Percentiles rank a stretch among this genome's conserved stretches.
phyloP scores from a whole-genome alignment of 768 basidiomycete species.

The Phylloporus sp. region DNA sequence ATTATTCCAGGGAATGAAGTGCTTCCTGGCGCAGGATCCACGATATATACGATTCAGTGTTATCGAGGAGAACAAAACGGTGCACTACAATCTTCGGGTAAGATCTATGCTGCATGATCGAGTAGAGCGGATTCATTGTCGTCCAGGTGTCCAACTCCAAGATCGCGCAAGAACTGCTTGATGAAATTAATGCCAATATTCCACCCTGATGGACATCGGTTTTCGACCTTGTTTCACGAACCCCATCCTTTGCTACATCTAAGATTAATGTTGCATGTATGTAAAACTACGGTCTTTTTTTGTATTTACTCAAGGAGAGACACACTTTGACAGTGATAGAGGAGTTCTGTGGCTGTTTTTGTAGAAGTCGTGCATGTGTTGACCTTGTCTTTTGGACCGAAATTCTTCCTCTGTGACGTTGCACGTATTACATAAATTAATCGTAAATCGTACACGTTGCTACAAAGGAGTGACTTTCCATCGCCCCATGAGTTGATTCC shows the following conservation, averaged over 20 bases:
- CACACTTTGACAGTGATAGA: slow-evolving; percentile 22
- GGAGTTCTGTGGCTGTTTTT: slow-evolving; percentile 8
- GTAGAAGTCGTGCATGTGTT: slow-evolving; percentile 10
- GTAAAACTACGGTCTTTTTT: slow-evolving; percentile 29
- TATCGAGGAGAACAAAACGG: slow-evolving; percentile 55
- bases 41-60: slow-evolving; percentile 75
- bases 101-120: slow-evolving; percentile 18
- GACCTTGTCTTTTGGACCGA: slow-evolving; percentile 12
- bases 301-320: slow-evolving; percentile 27
- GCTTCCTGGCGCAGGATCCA: slow-evolving; percentile 68
- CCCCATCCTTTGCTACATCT: slow-evolving; percentile 26
- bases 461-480: slow-evolving; percentile 49
- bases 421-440: slow-evolving; percentile 26
- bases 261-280: slow-evolving; percentile 33
- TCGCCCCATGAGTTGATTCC: slow-evolving; percentile 73
- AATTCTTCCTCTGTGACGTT: slow-evolving; percentile 1
- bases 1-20: slow-evolving; percentile 76
- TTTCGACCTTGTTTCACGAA: slow-evolving; percentile 10
- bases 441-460: slow-evolving; percentile 24
- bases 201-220: slow-evolving; percentile 27
- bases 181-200: slow-evolving; percentile 46
- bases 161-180: slow-evolving; percentile 65
- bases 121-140: neutral
- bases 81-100: slow-evolving; percentile 76
- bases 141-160: slow-evolving; percentile 62